phyloP scores from a whole-genome alignment of 2,329 filamentous ascomycete genomes.

The Tolypocladium pustulatum region DNA sequence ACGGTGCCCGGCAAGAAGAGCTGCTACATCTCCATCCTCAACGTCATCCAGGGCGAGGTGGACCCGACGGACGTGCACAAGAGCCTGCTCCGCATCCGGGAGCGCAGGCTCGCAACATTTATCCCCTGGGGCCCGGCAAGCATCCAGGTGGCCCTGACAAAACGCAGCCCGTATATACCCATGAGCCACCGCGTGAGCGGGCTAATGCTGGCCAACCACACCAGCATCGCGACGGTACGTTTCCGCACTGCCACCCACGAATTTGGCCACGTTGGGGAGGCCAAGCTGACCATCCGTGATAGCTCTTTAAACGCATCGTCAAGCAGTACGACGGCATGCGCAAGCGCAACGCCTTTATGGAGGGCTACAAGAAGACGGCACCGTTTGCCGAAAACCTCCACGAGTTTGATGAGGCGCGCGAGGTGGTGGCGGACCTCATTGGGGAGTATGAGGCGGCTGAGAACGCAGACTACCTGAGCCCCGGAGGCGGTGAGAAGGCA shows the following conservation, averaged over 20 bases:
- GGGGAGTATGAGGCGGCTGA: constrained; percentile 95
- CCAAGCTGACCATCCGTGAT: background rate
- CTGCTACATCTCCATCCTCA: constrained; percentile 97
- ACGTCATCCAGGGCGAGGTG: constrained; percentile 97
- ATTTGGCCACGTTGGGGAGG: background rate
- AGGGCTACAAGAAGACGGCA: constrained; percentile 90
- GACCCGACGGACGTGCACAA: constrained; percentile 98
- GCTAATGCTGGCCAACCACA: constrained; percentile 96
- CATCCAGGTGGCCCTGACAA: constrained; percentile 93
- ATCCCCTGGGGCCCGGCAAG: constrained; percentile 98
- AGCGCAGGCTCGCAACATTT: constrained; percentile 87
- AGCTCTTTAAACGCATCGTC: constrained; percentile 88
- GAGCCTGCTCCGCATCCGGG: constrained; percentile 88
- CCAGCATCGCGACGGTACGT: constrained; percentile 78
- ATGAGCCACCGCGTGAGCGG: constrained; percentile 92
- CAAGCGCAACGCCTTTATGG: constrained; percentile 94
- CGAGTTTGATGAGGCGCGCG: constrained; percentile 90
- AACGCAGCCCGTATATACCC: constrained; percentile 90
- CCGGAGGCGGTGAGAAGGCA: constrained; percentile 46
- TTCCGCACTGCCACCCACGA: background rate
- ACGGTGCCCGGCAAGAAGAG: constrained; percentile 92
- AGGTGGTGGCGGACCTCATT: constrained; percentile 85
- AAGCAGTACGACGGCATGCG: constrained; percentile 87
- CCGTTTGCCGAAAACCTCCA: constrained; percentile 85
- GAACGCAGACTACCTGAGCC: constrained; percentile 77